These are phyloP conservation scores for Patellifolia procumbens DNA, from an alignment of 179 eudicot genomes.

Conservation along the genomic window DNA sequence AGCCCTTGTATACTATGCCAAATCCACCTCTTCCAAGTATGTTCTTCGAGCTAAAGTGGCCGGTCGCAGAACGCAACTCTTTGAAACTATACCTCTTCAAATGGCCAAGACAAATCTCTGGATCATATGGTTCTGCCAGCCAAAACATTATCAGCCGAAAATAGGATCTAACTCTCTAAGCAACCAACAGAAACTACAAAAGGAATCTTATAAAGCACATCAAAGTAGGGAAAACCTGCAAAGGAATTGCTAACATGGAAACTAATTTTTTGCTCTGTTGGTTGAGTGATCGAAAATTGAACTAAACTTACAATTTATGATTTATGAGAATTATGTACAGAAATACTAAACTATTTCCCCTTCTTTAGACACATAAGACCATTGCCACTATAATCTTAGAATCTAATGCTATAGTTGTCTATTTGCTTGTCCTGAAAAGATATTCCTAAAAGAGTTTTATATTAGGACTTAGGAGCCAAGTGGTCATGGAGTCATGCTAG, in stretches of 20 bases:
- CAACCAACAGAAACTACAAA: background rate
- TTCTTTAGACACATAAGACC: too few species aligned
- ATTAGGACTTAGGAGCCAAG: too few species aligned
- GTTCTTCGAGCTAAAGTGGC: slow-evolving; percentile 67
- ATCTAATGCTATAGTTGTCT: too few species aligned
- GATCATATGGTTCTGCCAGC: slow-evolving; percentile 77
- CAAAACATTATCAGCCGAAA: slow-evolving; percentile 16
- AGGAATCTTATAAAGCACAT: background rate
- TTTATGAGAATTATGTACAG: background rate
- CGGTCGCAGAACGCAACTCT: slow-evolving; percentile 77
- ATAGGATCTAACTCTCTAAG: background rate
- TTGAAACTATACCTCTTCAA: slow-evolving; percentile 68
- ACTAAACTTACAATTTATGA: background rate
- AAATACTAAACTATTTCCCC: background rate
- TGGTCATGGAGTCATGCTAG: too few species aligned
- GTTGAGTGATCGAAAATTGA: background rate
- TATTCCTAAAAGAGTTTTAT: too few species aligned
- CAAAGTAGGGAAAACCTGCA: background rate
- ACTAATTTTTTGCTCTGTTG: background rate
- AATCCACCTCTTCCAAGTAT: slow-evolving; percentile 88
- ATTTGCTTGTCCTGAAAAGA: too few species aligned
- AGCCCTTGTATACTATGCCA: slow-evolving; percentile 80
- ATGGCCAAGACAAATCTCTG: slow-evolving; percentile 80
- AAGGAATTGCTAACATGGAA: background rate
- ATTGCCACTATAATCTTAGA: too few species aligned